These are phyloP conservation scores for Sporodiniella umbellata DNA, from an alignment of 371 early-diverging fungal genomes.

Conservation along the genomic window DNA sequence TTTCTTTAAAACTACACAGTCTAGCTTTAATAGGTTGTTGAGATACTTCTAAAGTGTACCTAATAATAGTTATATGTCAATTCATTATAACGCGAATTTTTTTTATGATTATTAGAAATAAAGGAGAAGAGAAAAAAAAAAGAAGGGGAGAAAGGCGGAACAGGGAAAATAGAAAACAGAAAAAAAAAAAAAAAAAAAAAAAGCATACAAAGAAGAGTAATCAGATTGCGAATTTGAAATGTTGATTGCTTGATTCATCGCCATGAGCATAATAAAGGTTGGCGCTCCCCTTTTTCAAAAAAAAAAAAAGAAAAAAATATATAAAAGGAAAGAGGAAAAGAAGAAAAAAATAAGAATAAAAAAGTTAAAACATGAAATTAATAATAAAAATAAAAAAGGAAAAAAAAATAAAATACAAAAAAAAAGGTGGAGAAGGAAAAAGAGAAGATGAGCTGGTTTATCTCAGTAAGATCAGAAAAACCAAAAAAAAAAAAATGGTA, in stretches of 20 bases:
- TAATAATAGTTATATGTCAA: constrained; percentile 3
- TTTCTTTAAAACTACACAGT: constrained; percentile 57
- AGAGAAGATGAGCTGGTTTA: not conserved
- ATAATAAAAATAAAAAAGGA: too few relatives aligned
- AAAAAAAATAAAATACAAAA: too few relatives aligned
- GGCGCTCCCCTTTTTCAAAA: not conserved
- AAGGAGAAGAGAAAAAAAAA: not conserved
- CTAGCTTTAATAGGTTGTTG: constrained; percentile 56
- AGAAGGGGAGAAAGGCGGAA: too few relatives aligned
- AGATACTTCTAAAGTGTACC: constrained; percentile 34
- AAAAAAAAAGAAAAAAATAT: not conserved
- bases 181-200: too few relatives aligned
- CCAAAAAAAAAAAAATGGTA: not conserved
- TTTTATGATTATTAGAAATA: not conserved
- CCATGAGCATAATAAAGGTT: not conserved
- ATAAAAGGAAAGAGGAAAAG: too few relatives aligned
- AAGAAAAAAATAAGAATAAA: too few relatives aligned
- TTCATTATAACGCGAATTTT: not conserved
- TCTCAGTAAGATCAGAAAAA: not conserved
- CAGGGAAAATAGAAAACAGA: too few relatives aligned
- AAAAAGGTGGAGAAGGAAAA: not conserved
- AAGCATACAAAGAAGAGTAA: not conserved
- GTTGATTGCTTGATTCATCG: not conserved
- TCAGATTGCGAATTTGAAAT: not conserved
- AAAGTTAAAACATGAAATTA: too few relatives aligned